These are phyloP conservation scores for Tremellales sp. DNA, from an alignment of 1,284 basidiomycete species.

Conservation along the genomic window DNA sequence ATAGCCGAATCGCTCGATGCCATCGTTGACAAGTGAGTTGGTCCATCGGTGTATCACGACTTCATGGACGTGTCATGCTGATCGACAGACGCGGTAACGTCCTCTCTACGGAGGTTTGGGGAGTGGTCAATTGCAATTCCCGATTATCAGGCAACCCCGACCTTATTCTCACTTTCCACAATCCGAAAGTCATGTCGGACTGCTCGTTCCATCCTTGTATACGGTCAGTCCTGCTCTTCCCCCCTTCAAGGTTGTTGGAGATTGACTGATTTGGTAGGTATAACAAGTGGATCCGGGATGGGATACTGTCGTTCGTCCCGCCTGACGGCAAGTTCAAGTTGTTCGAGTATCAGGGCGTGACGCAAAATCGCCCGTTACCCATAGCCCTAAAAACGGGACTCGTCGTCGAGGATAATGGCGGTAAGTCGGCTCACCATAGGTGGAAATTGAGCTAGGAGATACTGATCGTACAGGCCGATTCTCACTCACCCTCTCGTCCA, in stretches of 20 bases:
- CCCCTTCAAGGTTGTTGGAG: background rate
- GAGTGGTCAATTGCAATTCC: constrained; percentile 74
- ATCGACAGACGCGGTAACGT: constrained; percentile 64
- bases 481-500: constrained; percentile 65
- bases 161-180: constrained; percentile 72
- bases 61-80: background rate
- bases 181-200: constrained; percentile 68
- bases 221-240: constrained; percentile 56
- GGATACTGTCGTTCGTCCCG: constrained; percentile 82
- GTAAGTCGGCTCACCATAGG: constrained; percentile 45
- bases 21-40: constrained; percentile 70
- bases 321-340: constrained; percentile 88
- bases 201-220: constrained; percentile 89
- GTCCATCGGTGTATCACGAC: background rate
- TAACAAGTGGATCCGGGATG: constrained; percentile 73
- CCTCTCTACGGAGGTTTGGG: constrained; percentile 69
- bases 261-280: constrained; percentile 52
- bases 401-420: constrained; percentile 60
- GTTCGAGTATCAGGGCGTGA: constrained; percentile 72
- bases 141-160: constrained; percentile 83
- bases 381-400: constrained; percentile 61
- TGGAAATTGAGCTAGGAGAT: background rate
- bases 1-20: constrained; percentile 78
- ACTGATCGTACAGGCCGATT: constrained; percentile 57
- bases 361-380: constrained; percentile 57